Conservation (phyloP, 2,329 filamentous ascomycete genomes). For the Calonectria montana region DNA sequence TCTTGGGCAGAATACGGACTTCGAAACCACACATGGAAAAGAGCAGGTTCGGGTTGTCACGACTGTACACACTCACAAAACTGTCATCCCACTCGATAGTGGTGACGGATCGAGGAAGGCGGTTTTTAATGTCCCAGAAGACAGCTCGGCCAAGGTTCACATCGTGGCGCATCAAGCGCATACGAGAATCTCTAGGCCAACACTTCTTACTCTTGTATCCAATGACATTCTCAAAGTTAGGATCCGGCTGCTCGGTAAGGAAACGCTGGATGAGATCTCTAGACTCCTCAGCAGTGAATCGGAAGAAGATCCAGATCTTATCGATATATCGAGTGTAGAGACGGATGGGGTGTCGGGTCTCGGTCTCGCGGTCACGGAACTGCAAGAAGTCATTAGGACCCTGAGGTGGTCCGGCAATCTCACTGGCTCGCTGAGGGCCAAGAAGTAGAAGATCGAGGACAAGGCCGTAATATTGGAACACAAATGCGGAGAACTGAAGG, state of each 20-base stretch:
- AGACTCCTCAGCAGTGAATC: conserved; percentile 94
- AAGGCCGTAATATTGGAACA: conserved; percentile 98
- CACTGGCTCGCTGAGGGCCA: conserved; percentile 94
- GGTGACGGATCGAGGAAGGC: conserved; percentile 91
- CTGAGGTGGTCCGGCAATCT: conserved; percentile 94
- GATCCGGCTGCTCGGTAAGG: conserved; percentile 96
- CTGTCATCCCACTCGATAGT: conserved; percentile 99
- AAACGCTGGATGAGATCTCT: conserved; percentile 97
- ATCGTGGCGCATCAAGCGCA: conserved; percentile 98
- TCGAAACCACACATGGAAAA: conserved; percentile 99
- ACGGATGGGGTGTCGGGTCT: conserved; percentile 93
- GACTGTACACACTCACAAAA: conserved; percentile 97
- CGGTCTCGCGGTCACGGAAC: conserved; percentile 92
- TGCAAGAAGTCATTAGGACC: conserved; percentile 98
- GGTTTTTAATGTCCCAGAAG: conserved; percentile 99
- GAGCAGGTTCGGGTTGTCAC: conserved; percentile 95
- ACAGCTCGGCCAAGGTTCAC: conserved; percentile 97
- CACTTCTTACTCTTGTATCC: conserved; percentile 99
- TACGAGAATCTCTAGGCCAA: conserved; percentile 96
- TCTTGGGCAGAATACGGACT: conserved; percentile 95
- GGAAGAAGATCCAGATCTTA: conserved; percentile 97
- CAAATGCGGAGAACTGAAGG: conserved; percentile 96
- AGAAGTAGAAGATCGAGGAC: conserved; percentile 93
- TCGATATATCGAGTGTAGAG: conserved; percentile 99
- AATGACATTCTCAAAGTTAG: conserved; percentile 99